Conservation (phyloP, 164 flowering plant genomes). For the Kalanchoe fedtschenkoi region DNA sequence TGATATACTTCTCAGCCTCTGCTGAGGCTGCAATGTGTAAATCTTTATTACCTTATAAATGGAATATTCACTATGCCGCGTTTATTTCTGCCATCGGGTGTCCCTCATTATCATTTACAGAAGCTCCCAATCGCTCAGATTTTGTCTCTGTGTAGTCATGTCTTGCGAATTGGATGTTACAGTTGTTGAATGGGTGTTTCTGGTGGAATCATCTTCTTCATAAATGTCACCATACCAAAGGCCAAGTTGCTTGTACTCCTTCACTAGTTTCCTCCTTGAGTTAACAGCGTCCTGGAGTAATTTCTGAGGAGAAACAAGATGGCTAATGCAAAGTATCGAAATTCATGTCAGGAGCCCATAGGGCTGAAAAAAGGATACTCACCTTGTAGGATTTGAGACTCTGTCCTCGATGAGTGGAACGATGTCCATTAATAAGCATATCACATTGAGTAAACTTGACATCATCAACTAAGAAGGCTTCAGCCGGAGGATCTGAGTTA, state of each 20-base stretch:
- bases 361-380: background rate
- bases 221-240: background rate
- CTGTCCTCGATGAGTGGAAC: background rate
- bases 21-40: too few species aligned
- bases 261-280: background rate
- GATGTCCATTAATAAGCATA: background rate
- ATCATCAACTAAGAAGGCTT: background rate
- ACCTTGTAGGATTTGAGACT: conserved; percentile 2
- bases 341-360: too few species aligned
- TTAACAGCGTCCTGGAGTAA: background rate
- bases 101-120: background rate
- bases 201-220: background rate
- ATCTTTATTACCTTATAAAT: too few species aligned
- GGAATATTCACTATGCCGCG: too few species aligned
- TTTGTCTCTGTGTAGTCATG: background rate
- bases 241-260: conserved; percentile 4
- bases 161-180: background rate
- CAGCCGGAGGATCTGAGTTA: background rate
- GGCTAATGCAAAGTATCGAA: too few species aligned
- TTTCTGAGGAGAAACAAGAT: background rate
- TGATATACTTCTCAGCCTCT: too few species aligned
- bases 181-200: background rate
- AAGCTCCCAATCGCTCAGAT: conserved; percentile 2
- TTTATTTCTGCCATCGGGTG: background rate
- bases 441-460: background rate